phyloP scores from a whole-genome alignment of 805 yeast genomes.

The Hermanozyma aechmeae region DNA sequence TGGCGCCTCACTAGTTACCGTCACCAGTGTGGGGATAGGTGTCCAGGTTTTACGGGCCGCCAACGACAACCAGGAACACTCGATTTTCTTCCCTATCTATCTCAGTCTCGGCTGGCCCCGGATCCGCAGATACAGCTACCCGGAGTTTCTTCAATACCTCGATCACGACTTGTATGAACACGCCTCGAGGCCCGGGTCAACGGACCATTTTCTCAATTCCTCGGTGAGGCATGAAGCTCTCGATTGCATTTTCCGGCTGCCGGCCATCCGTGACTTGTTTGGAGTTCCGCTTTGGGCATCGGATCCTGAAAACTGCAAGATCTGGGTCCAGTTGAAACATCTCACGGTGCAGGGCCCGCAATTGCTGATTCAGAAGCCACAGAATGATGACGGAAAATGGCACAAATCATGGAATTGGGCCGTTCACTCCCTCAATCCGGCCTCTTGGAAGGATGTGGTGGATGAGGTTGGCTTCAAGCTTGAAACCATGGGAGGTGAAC shows the following conservation, averaged over 20 bases:
- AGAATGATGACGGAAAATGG: slow-evolving; percentile 1
- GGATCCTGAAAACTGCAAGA: slow-evolving; percentile 7
- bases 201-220: slow-evolving; percentile 9
- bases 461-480: slow-evolving; percentile 16
- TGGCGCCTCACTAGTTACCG: too few species aligned
- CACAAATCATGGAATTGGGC: slow-evolving; percentile 13
- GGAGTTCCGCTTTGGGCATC: slow-evolving; percentile 18
- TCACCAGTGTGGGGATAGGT: too few species aligned
- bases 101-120: slow-evolving; percentile 18
- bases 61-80: background rate
- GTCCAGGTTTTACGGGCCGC: too few species aligned
- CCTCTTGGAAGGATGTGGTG: slow-evolving; percentile 11
- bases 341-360: slow-evolving; percentile 23
- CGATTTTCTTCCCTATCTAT: slow-evolving; percentile 19
- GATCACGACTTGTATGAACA: slow-evolving; percentile 13
- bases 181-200: slow-evolving; percentile 5
- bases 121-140: slow-evolving; percentile 14
- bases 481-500: slow-evolving; percentile 7
- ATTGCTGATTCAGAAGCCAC: slow-evolving; percentile 9
- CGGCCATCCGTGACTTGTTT: slow-evolving; percentile 13
- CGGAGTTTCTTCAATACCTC: slow-evolving; percentile 16
- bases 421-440: slow-evolving; percentile 17
- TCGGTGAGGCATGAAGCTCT: slow-evolving; percentile 19
- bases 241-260: slow-evolving; percentile 14
- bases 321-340: slow-evolving; percentile 22